Evolutionary conservation across 73 alveolate species (phyloP).

Genomic region (Tetrahymena thermophila): DNA sequence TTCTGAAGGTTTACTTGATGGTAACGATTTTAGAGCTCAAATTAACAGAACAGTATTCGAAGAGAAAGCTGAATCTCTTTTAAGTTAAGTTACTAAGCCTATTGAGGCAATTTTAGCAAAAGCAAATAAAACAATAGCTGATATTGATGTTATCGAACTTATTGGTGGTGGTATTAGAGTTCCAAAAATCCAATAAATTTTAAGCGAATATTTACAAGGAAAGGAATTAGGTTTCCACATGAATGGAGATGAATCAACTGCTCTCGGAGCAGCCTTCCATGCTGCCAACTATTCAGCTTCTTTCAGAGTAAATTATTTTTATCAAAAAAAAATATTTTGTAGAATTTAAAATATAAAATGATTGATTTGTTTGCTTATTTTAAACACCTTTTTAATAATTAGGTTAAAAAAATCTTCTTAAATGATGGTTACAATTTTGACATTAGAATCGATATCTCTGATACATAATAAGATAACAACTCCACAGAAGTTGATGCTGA

Average conservation of each 20-base stretch:
- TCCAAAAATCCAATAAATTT: conserved; percentile 81
- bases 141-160: conserved; percentile 76
- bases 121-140: conserved; percentile 58
- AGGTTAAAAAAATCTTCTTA: conserved; percentile 1
- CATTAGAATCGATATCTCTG: conserved; percentile 9
- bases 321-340: background rate
- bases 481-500: conserved; percentile 3
- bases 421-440: conserved; percentile 30
- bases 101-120: conserved; percentile 66
- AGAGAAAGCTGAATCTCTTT: conserved; percentile 43
- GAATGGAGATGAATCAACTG: conserved; percentile 97
- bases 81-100: conserved; percentile 59
- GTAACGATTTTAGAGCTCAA: conserved; percentile 58
- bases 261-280: conserved; percentile 92
- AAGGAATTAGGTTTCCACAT: conserved; percentile 90
- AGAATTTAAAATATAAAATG: background rate
- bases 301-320: conserved; percentile 38
- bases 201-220: conserved; percentile 50
- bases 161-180: conserved; percentile 96
- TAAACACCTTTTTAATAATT: background rate
- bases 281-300: conserved; percentile 80
- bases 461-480: background rate
- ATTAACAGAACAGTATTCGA: conserved; percentile 78
- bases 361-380: no score
- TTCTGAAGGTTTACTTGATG: conserved; percentile 71